Base-by-base conservation (phyloP, 1,284 basidiomycete species). In the Ustilago shanxiensis region DNA sequence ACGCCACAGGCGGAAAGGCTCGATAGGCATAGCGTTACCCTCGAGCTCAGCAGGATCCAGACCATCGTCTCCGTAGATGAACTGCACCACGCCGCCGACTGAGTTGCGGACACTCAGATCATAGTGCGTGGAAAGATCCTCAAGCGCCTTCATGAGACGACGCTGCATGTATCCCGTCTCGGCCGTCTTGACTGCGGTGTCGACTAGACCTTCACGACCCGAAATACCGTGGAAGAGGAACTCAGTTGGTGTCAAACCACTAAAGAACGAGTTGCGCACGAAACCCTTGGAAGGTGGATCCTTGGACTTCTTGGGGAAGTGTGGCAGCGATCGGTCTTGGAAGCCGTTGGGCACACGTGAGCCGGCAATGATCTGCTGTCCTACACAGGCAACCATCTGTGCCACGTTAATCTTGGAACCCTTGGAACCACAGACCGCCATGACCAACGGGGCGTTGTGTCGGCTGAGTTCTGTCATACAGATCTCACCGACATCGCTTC, bases 111-210 rank as follows among this genome's bases (percentile, higher is more conserved):
- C 96, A n/a, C 94, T 95, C 31, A 95, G 88, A 87, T 99, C 97
- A 87, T 99, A 99, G 72, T 98, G 94, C 0, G 94, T 95, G 6
- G 95, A 95, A 53, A 99, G 88, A 88, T 99, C 97, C 86, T 99
- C 97, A 77, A 99, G 88, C 2, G 97, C 96, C 87, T 99, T 99
- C 97, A 99, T 99, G 78, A 99, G 87, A 73, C 97, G 93, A 71
- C 97, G 91, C 84, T 96, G 94, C 96, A 99, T 99, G 88, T 99
- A 99, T 47, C 97, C 97, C 1, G 97, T 99, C 87, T 99, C 97
- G 20, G 97, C 97, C 0, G 97, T 99, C 88, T 99, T 99, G 87
- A 99, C 97, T 26, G 97, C 97, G 0, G 97, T 99, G 88, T 99
- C 97, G 83, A 99, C 96, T 51, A 99, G 88, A 88, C 97, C 97